Base-by-base conservation (phyloP, 345 rosid genomes). In the Barbarea vulgaris region DNA sequence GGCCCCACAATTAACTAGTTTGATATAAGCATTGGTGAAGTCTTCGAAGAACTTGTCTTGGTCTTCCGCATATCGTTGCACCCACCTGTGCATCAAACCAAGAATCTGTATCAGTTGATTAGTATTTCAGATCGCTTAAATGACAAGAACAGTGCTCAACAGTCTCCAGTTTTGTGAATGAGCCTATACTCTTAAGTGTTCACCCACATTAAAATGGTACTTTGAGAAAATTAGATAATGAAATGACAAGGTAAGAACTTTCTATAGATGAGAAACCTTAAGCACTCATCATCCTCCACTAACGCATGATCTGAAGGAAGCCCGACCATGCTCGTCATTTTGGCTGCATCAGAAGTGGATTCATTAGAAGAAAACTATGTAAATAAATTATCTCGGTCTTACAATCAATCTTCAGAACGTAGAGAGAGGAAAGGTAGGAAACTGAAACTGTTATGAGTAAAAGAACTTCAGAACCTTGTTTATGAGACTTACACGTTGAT, bases 251-350 rank as follows among this genome's bases (percentile, higher is more conserved):
- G 46, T 68, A 64, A 62, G 65, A 46, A 63, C 6, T 33, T 4
- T 54, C 6, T 22, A 56, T 24, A 77, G 46, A 73, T 41, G 41
- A 64, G 57, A 5, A 77, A 94, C 98, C 97, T 90, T 82, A 88
- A 74, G 82, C 98, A 91, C 70, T 90, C 95, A 39, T 79, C 82
- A 66, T 94, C 97, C 71, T 88, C 93, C 28, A 84, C 88, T 21
- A 91, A 83, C 59, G 90, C 92, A 71, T 74, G 98, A 83, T 94
- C 96, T 47, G 97, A 90, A 83, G 96, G 95, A 77, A 91, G 96
- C 65, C 98, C 96, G 19, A 90, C 81, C 97, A 91, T 87, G 82
- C 83, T 87, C 10, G 90, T 50, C 97, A 88, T 90, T 44, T 87
- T 90, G 64, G 68, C 95, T 91, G 83, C 80, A 75, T 44, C 37